Conservation (phyloP, 2,329 filamentous ascomycete genomes). For the Cytospora paraplurivora region DNA sequence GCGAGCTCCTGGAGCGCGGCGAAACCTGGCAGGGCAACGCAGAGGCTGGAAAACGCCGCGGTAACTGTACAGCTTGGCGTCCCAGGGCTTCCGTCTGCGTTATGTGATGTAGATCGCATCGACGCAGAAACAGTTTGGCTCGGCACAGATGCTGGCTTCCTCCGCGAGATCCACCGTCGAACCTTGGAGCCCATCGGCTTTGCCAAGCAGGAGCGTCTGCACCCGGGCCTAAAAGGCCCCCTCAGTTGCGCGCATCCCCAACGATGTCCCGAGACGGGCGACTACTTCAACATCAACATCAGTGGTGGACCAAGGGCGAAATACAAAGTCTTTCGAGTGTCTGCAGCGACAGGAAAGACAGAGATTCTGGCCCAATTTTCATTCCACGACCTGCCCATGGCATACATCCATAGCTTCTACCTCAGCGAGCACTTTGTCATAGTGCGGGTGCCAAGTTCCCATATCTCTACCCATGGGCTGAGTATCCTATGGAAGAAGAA, state of each 20-base stretch:
- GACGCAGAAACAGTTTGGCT: conserved; percentile 51
- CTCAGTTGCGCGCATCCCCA: conserved; percentile 72
- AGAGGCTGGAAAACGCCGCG: conserved; percentile 57
- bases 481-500: conserved; percentile 67
- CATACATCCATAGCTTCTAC: conserved; percentile 85
- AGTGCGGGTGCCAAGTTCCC: conserved; percentile 71
- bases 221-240: conserved; percentile 68
- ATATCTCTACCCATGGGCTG: conserved; percentile 59
- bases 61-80: conserved; percentile 59
- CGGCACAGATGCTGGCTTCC: conserved; percentile 48
- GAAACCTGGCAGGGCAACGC: conserved; percentile 34
- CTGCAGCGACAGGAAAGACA: conserved; percentile 63
- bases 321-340: conserved; percentile 72
- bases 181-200: conserved; percentile 73
- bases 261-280: conserved; percentile 70
- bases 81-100: background rate
- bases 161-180: conserved; percentile 66
- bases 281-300: conserved; percentile 83
- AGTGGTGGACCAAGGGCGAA: conserved; percentile 56
- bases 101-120: background rate
- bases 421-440: conserved; percentile 71
- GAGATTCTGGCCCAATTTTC: conserved; percentile 70
- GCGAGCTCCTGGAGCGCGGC: conserved; percentile 58
- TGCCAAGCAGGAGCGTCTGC: conserved; percentile 61
- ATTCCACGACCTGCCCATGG: conserved; percentile 51